phyloP scores from a whole-genome alignment of 2,329 filamentous ascomycete species.

The Pseudogymnoascus sp. region DNA sequence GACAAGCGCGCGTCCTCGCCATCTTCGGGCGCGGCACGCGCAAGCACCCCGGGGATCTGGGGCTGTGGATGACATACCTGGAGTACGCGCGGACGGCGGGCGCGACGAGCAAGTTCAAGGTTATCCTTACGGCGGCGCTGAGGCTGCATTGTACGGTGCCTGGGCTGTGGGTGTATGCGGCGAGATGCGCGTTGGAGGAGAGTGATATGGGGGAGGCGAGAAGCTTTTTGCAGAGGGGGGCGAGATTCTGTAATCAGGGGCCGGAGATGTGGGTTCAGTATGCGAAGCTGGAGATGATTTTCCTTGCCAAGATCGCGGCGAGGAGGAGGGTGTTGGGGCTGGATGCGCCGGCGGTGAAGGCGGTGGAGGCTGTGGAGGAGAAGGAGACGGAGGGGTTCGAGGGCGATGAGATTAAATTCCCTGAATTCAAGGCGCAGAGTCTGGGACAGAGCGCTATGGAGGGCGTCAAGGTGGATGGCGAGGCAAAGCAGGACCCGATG shows the following conservation, averaged over 20 bases:
- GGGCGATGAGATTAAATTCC: slow-evolving; percentile 49
- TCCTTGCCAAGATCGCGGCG: slow-evolving; percentile 72
- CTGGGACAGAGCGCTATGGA: slow-evolving; percentile 41
- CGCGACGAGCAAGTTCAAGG: slow-evolving; percentile 59
- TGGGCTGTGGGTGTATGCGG: slow-evolving; percentile 78
- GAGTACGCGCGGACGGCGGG: slow-evolving; percentile 67
- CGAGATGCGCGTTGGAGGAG: slow-evolving; percentile 71
- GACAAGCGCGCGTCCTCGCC: slow-evolving; percentile 77
- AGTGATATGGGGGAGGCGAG: slow-evolving; percentile 83
- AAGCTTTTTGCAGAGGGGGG: slow-evolving; percentile 79
- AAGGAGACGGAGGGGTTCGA: slow-evolving; percentile 28
- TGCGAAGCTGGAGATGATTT: slow-evolving; percentile 84
- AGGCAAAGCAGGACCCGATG: slow-evolving; percentile 28
- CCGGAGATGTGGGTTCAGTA: slow-evolving; percentile 81
- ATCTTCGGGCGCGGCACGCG: slow-evolving; percentile 81
- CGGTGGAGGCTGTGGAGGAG: slow-evolving; percentile 36
- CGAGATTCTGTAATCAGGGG: slow-evolving; percentile 78
- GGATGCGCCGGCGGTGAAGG: slow-evolving; percentile 39
- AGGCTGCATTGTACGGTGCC: slow-evolving; percentile 79
- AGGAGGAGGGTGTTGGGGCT: slow-evolving; percentile 62
- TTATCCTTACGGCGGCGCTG: slow-evolving; percentile 60
- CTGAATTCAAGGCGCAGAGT: slow-evolving; percentile 37
- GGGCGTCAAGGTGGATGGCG: slow-evolving; percentile 47
- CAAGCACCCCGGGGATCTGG: slow-evolving; percentile 74
- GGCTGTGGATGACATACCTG: slow-evolving; percentile 86